A percentile compares a stretch with the other conserved stretches of the same genome.
Conservation (phyloP, 2,329 filamentous ascomycete species). For the Venturia oleaginea region DNA sequence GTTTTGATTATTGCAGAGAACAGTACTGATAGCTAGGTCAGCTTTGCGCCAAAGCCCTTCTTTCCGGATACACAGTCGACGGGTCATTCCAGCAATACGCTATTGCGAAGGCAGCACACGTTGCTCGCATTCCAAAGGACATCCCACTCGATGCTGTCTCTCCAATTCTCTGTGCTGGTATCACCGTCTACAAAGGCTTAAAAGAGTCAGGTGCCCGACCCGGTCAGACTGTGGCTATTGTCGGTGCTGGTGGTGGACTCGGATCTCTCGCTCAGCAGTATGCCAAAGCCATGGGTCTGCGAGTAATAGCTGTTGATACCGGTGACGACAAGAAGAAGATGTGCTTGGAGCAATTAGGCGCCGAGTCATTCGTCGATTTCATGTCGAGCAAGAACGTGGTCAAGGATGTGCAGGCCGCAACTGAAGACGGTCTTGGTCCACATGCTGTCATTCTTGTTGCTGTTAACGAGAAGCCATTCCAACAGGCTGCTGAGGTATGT, state of each 20-base stretch:
- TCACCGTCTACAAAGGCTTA: conserved; percentile 85
- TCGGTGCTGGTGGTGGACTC: conserved; percentile 77
- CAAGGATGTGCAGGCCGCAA: conserved; percentile 73
- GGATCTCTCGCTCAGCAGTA: conserved; percentile 77
- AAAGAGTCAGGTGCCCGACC: conserved; percentile 71
- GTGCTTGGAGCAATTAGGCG: conserved; percentile 58
- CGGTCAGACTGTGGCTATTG: conserved; percentile 72
- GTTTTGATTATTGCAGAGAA: not conserved
- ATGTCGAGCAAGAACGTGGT: conserved; percentile 65
- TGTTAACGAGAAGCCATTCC: conserved; percentile 84
- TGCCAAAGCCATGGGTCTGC: conserved; percentile 80
- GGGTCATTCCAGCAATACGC: conserved; percentile 90
- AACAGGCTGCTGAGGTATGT: conserved; percentile 64
- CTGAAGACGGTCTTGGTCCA: conserved; percentile 71
- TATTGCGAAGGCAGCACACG: conserved; percentile 77
- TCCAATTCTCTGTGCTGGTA: conserved; percentile 74
- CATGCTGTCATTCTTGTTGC: conserved; percentile 83
- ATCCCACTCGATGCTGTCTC: conserved; percentile 67
- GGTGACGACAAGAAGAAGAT: conserved; percentile 72
- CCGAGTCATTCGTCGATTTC: conserved; percentile 72
- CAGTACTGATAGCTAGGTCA: not conserved
- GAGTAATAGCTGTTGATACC: conserved; percentile 71
- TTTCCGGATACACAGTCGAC: conserved; percentile 89
- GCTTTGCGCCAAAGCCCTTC: conserved; percentile 62
- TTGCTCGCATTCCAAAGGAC: conserved; percentile 72